Evolutionary conservation across 495 filamentous ascomycete species (phyloP), one percentile per base, ranked within the genome.

Genomic region (Hypoxylon lienhwacheense): DNA sequence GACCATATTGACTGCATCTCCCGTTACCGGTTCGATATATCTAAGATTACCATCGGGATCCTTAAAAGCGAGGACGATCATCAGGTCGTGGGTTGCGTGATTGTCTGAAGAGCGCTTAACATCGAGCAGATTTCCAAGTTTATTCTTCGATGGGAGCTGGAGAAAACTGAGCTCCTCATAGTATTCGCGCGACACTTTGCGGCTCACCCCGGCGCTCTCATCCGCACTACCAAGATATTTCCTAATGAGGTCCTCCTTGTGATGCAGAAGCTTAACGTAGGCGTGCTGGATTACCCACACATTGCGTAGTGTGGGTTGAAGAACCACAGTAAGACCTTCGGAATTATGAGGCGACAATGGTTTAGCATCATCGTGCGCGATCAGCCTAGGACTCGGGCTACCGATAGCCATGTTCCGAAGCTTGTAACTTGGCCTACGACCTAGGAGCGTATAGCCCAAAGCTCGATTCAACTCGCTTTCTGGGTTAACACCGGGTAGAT

Each of bases 211-310:
- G 10, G 12, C 25, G 1, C 22, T 21, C 1, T 16, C 36, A 14
- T 47, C 47, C 1, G 14, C 40, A 0, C 4, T 15, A 3, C 4
- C 41, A 17, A 52, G 42, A 16, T 61, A 61, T 6, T 33, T 5
- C 22, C 53, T 45, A 24, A 61, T 48, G 17, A 55, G 51, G 1
- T 24, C 11, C 42, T 55, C 47, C 31, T 61, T 61, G n/a, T 61
- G 35, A 1, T 44, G 37, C 3, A 43, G 22, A 4, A 61, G 34
- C 19, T 14, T 52, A 1, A 25, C 36, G 16, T 52, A 55, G 25
- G 58, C 58, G 15, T 61, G 51, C 22, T 61, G 58, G 8, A 61
- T 2, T 5, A 61, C 51, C 51, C 47, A 55, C 7, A 61, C 58
- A 24, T 61, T 61, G 12, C 58, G 51, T 19, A 52, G n/a, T 3